These are phyloP conservation scores for Pogostemon cablin DNA, from an alignment of 257 asterid genomes.

Conservation along the genomic window DNA sequence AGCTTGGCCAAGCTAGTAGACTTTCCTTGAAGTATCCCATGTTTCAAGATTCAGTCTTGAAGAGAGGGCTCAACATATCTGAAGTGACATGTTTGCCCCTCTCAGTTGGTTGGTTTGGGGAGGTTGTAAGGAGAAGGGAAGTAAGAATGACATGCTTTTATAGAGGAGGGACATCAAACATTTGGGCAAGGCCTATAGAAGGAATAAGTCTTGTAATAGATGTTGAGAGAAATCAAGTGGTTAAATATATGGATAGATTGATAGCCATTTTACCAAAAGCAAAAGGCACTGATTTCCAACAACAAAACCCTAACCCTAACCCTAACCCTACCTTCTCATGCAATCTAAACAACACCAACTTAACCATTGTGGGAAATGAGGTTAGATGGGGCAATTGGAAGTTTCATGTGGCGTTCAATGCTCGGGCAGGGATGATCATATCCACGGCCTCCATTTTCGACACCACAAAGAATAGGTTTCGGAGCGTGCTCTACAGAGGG, in stretches of 20 bases:
- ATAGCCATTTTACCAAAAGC: conserved; percentile 49
- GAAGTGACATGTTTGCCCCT: conserved; percentile 67
- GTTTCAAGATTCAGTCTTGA: conserved; percentile 54
- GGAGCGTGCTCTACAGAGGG: conserved; percentile 66
- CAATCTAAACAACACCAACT: conserved; percentile 33
- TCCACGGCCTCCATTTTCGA: conserved; percentile 62
- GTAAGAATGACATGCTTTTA: conserved; percentile 61
- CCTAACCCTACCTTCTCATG: conserved; percentile 31
- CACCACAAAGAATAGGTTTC: conserved; percentile 26
- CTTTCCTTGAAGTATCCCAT: conserved; percentile 40
- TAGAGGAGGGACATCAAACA: conserved; percentile 56
- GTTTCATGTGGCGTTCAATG: conserved; percentile 62
- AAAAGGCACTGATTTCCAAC: conserved; percentile 52
- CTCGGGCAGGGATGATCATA: conserved; percentile 63
- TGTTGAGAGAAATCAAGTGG: conserved; percentile 50
- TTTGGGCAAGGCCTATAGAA: conserved; percentile 74
- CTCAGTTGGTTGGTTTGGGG: conserved; percentile 75
- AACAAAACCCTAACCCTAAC: conserved; percentile 35
- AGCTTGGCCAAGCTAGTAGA: conserved; percentile 51
- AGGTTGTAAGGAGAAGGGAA: conserved; percentile 47
- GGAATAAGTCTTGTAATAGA: conserved; percentile 57
- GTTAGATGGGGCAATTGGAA: conserved; percentile 71
- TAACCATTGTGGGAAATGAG: conserved; percentile 43
- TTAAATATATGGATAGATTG: conserved; percentile 44
- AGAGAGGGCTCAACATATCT: conserved; percentile 62